Evolutionary conservation across 805 yeast species (phyloP).

Genomic region (Yarrowia hollandica): DNA sequence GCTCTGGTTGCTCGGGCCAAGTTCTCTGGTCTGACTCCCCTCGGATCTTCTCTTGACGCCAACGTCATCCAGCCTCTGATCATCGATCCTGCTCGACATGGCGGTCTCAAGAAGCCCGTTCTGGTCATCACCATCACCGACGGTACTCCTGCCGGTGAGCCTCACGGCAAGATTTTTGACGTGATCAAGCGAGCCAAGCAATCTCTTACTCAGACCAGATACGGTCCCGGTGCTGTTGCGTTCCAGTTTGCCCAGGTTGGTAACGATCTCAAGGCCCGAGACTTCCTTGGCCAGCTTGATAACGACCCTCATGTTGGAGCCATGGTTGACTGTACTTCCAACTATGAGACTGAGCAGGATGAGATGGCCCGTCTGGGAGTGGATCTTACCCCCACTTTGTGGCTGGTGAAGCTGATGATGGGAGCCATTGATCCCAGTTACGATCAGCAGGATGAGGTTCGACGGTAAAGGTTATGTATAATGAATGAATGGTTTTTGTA

Average conservation of each 20-base stretch:
- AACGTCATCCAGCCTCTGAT: conserved; percentile 40
- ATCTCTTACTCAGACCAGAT: conserved; percentile 34
- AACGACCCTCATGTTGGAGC: conserved; percentile 37
- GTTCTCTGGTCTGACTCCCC: conserved; percentile 39
- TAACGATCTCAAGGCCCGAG: conserved; percentile 38
- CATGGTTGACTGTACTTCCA: conserved; percentile 39
- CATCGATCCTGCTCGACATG: conserved; percentile 34
- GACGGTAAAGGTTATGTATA: conserved; percentile 4
- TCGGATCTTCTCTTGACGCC: conserved; percentile 35
- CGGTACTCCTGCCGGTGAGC: conserved; percentile 42
- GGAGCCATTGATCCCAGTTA: conserved; percentile 40
- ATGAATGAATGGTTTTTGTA: background rate
- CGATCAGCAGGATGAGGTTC: conserved; percentile 38
- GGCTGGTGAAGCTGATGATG: conserved; percentile 39
- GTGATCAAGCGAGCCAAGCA: conserved; percentile 37
- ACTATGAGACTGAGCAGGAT: conserved; percentile 40
- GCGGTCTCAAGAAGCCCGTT: conserved; percentile 38
- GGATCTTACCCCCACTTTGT: conserved; percentile 37
- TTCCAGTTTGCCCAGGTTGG: conserved; percentile 43
- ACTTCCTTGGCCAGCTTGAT: conserved; percentile 38
- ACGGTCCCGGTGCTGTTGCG: conserved; percentile 39
- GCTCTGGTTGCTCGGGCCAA: conserved; percentile 34
- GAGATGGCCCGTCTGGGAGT: conserved; percentile 41
- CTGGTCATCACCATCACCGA: conserved; percentile 39
- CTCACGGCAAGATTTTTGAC: conserved; percentile 33